These are phyloP conservation scores for Linnemannia hyalina DNA, from an alignment of 192 early-diverging fungal genomes.

Conservation along the genomic window DNA sequence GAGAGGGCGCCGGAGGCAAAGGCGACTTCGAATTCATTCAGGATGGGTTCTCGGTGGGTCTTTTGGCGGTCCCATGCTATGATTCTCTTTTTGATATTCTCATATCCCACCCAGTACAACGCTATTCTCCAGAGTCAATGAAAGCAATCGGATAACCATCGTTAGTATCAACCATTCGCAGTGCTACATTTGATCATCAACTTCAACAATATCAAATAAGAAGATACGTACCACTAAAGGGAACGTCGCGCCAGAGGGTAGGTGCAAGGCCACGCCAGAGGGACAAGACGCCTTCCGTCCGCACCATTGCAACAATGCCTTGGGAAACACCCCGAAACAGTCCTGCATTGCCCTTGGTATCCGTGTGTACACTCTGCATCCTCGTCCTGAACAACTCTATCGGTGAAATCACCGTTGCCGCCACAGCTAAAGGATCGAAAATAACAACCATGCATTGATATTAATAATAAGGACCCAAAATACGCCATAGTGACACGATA, in stretches of 20 bases:
- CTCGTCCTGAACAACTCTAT: slow-evolving; percentile 93
- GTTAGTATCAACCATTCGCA: background rate
- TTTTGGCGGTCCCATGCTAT: slow-evolving; percentile 31
- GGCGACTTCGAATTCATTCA: slow-evolving; percentile 72
- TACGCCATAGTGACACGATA: background rate
- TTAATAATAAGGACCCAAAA: background rate
- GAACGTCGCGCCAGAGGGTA: slow-evolving; percentile 95
- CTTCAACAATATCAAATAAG: background rate
- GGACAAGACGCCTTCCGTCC: slow-evolving; percentile 66
- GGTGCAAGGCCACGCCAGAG: slow-evolving; percentile 92
- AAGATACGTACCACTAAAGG: slow-evolving; percentile 78
- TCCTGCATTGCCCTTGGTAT: slow-evolving; percentile 62
- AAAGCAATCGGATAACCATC: background rate
- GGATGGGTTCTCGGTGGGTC: background rate
- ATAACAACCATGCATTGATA: background rate
- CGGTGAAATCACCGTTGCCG: slow-evolving; percentile 87
- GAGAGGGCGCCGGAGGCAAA: slow-evolving; percentile 90
- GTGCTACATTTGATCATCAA: background rate
- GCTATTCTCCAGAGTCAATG: slow-evolving; percentile 45
- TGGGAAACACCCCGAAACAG: slow-evolving; percentile 68
- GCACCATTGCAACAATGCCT: slow-evolving; percentile 72
- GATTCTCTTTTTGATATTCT: slow-evolving; percentile 72
- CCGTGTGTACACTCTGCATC: slow-evolving; percentile 82
- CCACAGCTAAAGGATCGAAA: slow-evolving; percentile 63
- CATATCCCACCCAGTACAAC: slow-evolving; percentile 95